Evolutionary conservation across 2,329 filamentous ascomycete species (phyloP).

Genomic region (Emericellopsis cladophorae): DNA sequence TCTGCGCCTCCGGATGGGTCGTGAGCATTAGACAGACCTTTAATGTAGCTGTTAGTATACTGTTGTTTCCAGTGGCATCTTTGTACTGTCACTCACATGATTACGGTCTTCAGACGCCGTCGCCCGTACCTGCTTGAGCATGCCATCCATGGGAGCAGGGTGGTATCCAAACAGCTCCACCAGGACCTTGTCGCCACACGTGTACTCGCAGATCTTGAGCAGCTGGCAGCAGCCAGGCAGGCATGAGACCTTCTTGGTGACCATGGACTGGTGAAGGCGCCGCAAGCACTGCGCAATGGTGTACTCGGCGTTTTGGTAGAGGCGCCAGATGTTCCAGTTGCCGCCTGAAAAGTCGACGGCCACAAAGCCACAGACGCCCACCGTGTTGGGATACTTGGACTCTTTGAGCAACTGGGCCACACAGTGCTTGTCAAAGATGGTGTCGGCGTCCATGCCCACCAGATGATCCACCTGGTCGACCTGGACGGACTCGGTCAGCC

Average conservation of each 20-base stretch:
- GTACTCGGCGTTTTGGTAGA: constrained; percentile 13
- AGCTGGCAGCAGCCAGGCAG: constrained; percentile 11
- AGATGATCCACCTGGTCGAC: constrained; percentile 20
- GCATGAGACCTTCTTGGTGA: constrained; percentile 12
- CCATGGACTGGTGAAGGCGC: constrained; percentile 11
- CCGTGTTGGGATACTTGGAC: constrained; percentile 19
- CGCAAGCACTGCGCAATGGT: constrained; percentile 12
- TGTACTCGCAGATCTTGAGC: constrained; percentile 10
- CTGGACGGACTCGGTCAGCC: constrained; percentile 13
- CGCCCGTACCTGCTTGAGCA: constrained; percentile 11
- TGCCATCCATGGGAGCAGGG: constrained; percentile 8
- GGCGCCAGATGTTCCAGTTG: constrained; percentile 12
- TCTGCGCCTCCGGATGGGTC: constrained; percentile 19
- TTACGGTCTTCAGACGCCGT: constrained; percentile 12
- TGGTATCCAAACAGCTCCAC: constrained; percentile 11
- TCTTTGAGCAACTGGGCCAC: constrained; percentile 21
- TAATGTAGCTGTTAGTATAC: not conserved
- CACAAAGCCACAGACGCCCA: constrained; percentile 29
- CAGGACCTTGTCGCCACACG: constrained; percentile 9
- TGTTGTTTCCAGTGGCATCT: too few species aligned
- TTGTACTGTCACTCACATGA: constrained; percentile 4
- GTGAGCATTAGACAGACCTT: constrained; percentile 11
- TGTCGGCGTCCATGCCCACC: constrained; percentile 27
- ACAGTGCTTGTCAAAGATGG: constrained; percentile 22
- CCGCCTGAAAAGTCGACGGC: constrained; percentile 10